Conservation (phyloP, 2,329 filamentous ascomycete genomes). For the Parascedosporium putredinis region DNA sequence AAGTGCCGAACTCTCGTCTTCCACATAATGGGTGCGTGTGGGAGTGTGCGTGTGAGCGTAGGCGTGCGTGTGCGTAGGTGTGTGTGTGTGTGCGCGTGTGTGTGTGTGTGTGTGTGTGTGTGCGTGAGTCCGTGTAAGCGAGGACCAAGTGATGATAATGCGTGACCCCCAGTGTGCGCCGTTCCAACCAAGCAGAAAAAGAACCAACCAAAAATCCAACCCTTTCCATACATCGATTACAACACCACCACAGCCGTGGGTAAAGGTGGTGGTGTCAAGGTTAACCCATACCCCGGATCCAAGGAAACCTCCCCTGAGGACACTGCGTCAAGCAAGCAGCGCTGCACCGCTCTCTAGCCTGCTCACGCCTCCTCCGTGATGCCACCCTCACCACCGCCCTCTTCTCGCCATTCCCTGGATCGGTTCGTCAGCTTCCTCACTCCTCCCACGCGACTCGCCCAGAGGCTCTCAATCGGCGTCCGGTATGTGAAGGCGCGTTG, state of each 20-base stretch:
- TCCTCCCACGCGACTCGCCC: slow-evolving; percentile 73
- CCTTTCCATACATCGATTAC: too few relatives aligned
- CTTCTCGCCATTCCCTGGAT: slow-evolving; percentile 86
- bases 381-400: slow-evolving; percentile 61
- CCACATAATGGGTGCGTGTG: too few relatives aligned
- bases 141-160: not conserved
- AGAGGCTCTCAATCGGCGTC: slow-evolving; percentile 78
- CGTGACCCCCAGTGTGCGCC: not conserved
- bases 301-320: too few relatives aligned
- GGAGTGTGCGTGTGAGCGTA: too few relatives aligned
- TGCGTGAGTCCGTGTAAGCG: not conserved
- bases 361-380: slow-evolving; percentile 54
- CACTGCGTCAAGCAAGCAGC: too few relatives aligned
- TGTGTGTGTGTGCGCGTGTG: not conserved
- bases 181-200: not conserved
- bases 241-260: too few relatives aligned
- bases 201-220: not conserved
- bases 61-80: not conserved
- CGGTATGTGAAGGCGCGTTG: slow-evolving; percentile 91
- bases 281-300: too few relatives aligned
- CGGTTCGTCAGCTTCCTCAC: slow-evolving; percentile 72
- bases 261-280: too few relatives aligned
- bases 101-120: not conserved
- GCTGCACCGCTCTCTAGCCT: slow-evolving; percentile 13
- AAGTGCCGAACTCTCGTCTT: too few relatives aligned